phyloP scores from a whole-genome alignment of 352 stramenopile genomes.

The Phytophthora colocasiae region DNA sequence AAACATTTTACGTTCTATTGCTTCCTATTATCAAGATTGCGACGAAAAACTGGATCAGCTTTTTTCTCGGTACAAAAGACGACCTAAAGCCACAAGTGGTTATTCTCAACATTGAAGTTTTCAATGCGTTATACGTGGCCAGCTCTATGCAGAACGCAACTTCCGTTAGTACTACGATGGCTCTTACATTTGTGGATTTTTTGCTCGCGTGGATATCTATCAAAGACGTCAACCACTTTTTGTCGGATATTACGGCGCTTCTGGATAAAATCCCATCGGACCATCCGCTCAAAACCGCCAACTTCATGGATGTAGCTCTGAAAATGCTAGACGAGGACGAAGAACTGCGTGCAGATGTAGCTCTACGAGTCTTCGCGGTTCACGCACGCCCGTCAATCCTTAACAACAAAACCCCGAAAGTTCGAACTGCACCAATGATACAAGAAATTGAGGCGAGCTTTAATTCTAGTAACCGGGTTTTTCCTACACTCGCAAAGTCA shows the following conservation, averaged over 20 bases:
- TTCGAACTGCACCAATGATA: background rate
- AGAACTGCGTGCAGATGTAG: conserved; percentile 6
- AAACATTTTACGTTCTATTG: conserved; percentile 39
- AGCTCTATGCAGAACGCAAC: conserved; percentile 53
- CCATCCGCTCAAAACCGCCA: conserved; percentile 12
- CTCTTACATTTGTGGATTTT: conserved; percentile 44
- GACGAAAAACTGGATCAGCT: conserved; percentile 48
- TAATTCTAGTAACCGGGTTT: background rate
- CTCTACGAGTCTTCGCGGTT: conserved; percentile 16
- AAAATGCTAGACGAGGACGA: conserved; percentile 23
- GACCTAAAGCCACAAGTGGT: conserved; percentile 53
- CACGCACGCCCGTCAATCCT: background rate
- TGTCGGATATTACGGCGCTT: conserved; percentile 11
- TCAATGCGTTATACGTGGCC: conserved; percentile 55
- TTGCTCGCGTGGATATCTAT: conserved; percentile 43
- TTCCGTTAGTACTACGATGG: conserved; percentile 37
- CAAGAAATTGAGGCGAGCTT: conserved; percentile 1
- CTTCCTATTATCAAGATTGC: conserved; percentile 48
- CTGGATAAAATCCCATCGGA: conserved; percentile 16
- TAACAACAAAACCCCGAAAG: background rate
- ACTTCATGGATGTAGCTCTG: conserved; percentile 33
- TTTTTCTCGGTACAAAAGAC: conserved; percentile 30
- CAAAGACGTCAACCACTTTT: conserved; percentile 31
- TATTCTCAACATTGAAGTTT: conserved; percentile 68
- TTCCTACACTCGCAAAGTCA: conserved; percentile 7